phyloP scores from a whole-genome alignment of 352 stramenopile species.

The Pythium periplocum region DNA sequence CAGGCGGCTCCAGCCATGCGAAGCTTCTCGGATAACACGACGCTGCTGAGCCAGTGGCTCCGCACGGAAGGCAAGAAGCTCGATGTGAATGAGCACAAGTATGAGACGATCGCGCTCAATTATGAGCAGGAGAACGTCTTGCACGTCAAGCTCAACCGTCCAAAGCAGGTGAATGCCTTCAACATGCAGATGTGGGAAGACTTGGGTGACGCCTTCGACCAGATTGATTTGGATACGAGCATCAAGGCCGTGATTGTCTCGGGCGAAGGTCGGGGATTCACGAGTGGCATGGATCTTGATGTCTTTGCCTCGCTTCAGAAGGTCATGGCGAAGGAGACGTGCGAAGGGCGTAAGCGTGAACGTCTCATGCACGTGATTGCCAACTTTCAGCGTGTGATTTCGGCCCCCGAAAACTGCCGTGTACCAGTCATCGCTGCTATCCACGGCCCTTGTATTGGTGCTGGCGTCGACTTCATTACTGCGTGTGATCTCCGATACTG shows the following conservation, averaged over 20 bases:
- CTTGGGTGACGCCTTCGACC: constrained; percentile 57
- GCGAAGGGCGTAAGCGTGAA: constrained; percentile 80
- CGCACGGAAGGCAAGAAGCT: constrained; percentile 30
- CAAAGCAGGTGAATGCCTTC: constrained; percentile 83
- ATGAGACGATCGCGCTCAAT: constrained; percentile 53
- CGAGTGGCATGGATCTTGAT: constrained; percentile 86
- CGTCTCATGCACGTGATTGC: constrained; percentile 72
- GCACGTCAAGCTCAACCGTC: constrained; percentile 77
- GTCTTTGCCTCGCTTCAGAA: constrained; percentile 80
- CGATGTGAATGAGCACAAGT: constrained; percentile 28
- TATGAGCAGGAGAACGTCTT: constrained; percentile 45
- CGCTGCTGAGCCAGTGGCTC: constrained; percentile 31
- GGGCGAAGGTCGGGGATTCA: constrained; percentile 75
- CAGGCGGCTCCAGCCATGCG: too few species aligned
- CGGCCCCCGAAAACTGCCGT: constrained; percentile 75
- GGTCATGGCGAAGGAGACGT: constrained; percentile 47
- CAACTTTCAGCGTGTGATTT: constrained; percentile 80
- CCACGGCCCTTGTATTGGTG: constrained; percentile 79
- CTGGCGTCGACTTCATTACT: constrained; percentile 84
- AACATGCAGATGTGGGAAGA: constrained; percentile 90
- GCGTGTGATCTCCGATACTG: constrained; percentile 84
- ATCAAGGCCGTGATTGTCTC: constrained; percentile 77
- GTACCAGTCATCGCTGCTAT: constrained; percentile 83
- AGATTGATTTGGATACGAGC: constrained; percentile 55
- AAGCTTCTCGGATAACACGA: too few species aligned